A percentile compares a stretch with the other conserved stretches of the same genome.
These are phyloP conservation scores for Verticillium albo-atrum DNA, from an alignment of 2,329 filamentous ascomycete species.

Conservation along the genomic window DNA sequence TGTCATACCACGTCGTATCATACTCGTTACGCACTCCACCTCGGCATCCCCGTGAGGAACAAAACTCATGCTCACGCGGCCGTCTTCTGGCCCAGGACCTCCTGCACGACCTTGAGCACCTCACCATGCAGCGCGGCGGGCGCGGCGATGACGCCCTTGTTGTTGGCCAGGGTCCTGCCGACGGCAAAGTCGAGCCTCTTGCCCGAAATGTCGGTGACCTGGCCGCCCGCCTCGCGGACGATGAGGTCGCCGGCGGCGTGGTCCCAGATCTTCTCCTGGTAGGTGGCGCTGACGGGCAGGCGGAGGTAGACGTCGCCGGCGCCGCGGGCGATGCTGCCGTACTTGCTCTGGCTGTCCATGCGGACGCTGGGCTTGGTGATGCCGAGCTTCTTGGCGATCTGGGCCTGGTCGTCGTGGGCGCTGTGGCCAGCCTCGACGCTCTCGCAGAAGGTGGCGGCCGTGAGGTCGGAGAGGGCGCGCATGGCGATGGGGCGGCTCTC, in stretches of 20 bases:
- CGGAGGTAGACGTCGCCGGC: conserved; percentile 93
- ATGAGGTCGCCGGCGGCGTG: conserved; percentile 94
- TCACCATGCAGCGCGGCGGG: conserved; percentile 69
- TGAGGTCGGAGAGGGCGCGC: conserved; percentile 69
- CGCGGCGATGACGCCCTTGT: conserved; percentile 92
- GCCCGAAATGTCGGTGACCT: conserved; percentile 85
- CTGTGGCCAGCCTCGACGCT: conserved; percentile 93
- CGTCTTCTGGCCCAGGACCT: conserved; percentile 52
- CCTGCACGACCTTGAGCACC: conserved; percentile 78
- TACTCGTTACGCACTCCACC: background rate
- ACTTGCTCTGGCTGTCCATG: conserved; percentile 98
- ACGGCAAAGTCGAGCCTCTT: conserved; percentile 80
- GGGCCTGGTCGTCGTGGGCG: conserved; percentile 79
- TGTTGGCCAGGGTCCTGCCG: conserved; percentile 79
- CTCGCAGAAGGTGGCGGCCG: conserved; percentile 89
- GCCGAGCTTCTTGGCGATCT: conserved; percentile 77
- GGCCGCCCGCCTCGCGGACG: conserved; percentile 87
- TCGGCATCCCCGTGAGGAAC: background rate
- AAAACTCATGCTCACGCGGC: conserved; percentile 5
- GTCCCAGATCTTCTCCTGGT: conserved; percentile 99
- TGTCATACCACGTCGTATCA: background rate
- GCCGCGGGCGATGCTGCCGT: conserved; percentile 89
- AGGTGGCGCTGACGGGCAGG: conserved; percentile 77
- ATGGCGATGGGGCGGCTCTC: conserved; percentile 67
- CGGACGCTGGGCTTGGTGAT: conserved; percentile 87